Base-by-base conservation (phyloP, 495 filamentous ascomycete genomes). In the Penicillium coffeae region DNA sequence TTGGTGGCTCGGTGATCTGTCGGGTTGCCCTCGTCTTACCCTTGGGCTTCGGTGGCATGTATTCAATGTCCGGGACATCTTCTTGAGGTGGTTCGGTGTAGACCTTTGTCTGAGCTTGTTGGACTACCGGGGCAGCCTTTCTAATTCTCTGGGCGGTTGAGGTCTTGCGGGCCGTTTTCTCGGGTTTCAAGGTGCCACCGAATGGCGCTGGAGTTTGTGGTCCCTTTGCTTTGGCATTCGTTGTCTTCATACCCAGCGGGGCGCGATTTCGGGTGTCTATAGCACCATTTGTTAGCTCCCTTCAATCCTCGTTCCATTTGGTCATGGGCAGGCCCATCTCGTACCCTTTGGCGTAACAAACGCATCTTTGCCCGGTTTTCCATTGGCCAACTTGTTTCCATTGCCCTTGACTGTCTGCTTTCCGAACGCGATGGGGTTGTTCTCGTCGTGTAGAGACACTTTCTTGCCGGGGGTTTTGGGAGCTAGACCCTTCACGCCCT, bases 241-340 rank as follows among this genome's bases (percentile, higher is more conserved):
- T 96, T 0, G 92, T 97, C 68, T 99, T 99, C 73, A 84, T 78
- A 32, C 94, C 94, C 42, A 96, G 69, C 3, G 88, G 85, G 33
- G 93, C 90, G 51, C 90, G 84, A 38, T 77, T 86, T 34, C 82
- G 81, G 38, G 84, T 78, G 37, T 77, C 87, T 88, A 48, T 19
- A 38, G 47, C 21, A 32, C 37, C 5, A 14, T 42, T 16, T 6
- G 52, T 77, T 55, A 73, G 71, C 19, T 40, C 21, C 22, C 8
- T 39, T 41, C 38, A n/a, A 41, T 19, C 6, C 10, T 21, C 38
- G 9, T 37, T 5, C 4, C 13, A 37, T 37, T 18, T 37, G 35
- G 15, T 14, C 10, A 4, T 30, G 5, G 15, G 35, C 4, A 4
- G 12, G 5, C n/a, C 13, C 9, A 6, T 21, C 16, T 42, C 68